phyloP scores from a whole-genome alignment of 202 grass and related monocot species.

The Carex sylvatica region DNA sequence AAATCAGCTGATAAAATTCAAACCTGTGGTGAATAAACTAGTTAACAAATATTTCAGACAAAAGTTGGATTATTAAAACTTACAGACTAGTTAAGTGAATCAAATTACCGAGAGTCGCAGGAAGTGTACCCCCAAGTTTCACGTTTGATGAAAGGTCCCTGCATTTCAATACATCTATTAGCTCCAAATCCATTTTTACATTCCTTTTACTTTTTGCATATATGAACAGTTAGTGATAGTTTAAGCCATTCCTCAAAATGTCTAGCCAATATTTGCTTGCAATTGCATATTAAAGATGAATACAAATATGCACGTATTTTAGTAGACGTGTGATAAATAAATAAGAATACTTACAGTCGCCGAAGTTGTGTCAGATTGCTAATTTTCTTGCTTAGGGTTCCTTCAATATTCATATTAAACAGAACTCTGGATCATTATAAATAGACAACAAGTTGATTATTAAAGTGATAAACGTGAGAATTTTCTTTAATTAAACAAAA shows the following conservation, averaged over 20 bases:
- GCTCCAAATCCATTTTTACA: background rate
- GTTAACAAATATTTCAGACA: background rate
- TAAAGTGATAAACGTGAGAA: background rate
- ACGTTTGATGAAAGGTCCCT: constrained; percentile 80
- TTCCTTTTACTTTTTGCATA: background rate
- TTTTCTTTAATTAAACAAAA: background rate
- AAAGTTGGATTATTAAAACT: constrained; percentile 34
- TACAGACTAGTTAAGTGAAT: constrained; percentile 55
- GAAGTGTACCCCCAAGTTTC: constrained; percentile 40
- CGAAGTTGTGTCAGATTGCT: constrained; percentile 53
- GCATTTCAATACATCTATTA: constrained; percentile 26
- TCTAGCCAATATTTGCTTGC: no score
- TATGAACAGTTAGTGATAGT: constrained; percentile 15
- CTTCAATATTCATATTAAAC: constrained; percentile 50
- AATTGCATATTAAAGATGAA: background rate
- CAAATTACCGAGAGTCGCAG: constrained; percentile 60
- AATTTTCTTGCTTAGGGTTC: constrained; percentile 52
- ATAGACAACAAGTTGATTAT: background rate
- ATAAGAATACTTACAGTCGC: constrained; percentile 41
- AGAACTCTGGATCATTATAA: constrained; percentile 26
- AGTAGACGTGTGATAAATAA: background rate
- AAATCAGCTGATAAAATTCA: constrained; percentile 9
- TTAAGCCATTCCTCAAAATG: background rate
- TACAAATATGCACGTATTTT: background rate
- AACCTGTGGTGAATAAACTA: background rate